Evolutionary conservation across 176 grass and related monocot species (phyloP).

Genomic region (Musa troglodytarum): DNA sequence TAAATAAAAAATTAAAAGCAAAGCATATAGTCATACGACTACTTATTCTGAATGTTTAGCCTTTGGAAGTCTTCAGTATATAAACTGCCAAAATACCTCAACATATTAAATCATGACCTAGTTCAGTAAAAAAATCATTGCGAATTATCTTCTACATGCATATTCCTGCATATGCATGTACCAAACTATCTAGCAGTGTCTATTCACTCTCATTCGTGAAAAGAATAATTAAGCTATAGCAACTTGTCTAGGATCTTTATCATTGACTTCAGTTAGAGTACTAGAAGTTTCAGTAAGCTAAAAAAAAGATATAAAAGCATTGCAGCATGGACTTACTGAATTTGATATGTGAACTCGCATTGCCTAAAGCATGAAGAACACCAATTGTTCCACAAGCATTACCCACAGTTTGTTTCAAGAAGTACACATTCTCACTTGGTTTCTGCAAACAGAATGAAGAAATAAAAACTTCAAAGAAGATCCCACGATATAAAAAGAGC

Average conservation of each 20-base stretch:
- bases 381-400: conserved; percentile 96
- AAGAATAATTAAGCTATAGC: background rate
- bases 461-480: background rate
- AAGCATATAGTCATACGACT: too few relatives aligned
- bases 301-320: background rate
- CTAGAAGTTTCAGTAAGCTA: too few relatives aligned
- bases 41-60: too few relatives aligned
- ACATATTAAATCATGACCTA: too few relatives aligned
- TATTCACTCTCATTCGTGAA: background rate
- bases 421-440: conserved; percentile 59
- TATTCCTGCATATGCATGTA: background rate
- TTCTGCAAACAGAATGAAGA: conserved; percentile 30
- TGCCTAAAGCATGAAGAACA: conserved; percentile 85
- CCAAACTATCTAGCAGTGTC: background rate
- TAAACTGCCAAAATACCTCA: too few relatives aligned
- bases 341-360: conserved; percentile 58
- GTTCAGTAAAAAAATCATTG: too few relatives aligned
- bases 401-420: conserved; percentile 73
- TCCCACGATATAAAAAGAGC: background rate
- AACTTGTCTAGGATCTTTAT: background rate
- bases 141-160: background rate
- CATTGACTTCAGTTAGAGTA: background rate
- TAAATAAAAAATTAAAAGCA: too few relatives aligned
- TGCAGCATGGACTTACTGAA: conserved; percentile 32
- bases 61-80: too few relatives aligned